phyloP scores from a whole-genome alignment of 108 stramenopile genomes.

The Pseudonitzschia delicatissima region DNA sequence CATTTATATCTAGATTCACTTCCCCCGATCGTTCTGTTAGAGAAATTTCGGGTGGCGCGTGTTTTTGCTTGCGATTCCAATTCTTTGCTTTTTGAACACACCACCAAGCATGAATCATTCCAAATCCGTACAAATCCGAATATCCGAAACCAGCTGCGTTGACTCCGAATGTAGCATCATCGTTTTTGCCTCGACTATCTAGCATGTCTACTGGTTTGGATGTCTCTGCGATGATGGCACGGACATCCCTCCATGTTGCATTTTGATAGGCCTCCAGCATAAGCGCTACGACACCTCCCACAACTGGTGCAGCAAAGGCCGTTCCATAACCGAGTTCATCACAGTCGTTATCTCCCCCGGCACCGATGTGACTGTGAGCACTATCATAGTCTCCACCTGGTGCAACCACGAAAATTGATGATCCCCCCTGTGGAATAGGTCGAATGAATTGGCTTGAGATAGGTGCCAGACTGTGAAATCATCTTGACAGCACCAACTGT shows the following conservation, averaged over 20 bases:
- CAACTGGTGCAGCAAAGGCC: constrained; percentile 38
- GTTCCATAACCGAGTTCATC: constrained; percentile 26
- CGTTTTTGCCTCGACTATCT: not conserved
- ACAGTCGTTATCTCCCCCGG: constrained; percentile 18
- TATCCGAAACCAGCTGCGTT: constrained; percentile 41
- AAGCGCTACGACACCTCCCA: constrained; percentile 43
- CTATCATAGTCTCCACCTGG: constrained; percentile 38
- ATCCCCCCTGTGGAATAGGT: constrained; percentile 38
- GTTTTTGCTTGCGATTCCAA: constrained; percentile 3
- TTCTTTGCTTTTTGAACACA: constrained; percentile 28
- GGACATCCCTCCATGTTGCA: constrained; percentile 50
- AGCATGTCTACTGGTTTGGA: constrained; percentile 2
- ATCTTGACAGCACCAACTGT: constrained; percentile 25
- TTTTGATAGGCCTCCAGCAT: constrained; percentile 42
- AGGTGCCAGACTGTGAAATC: not conserved
- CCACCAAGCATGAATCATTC: constrained; percentile 40
- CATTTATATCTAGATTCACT: not conserved
- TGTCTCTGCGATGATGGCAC: constrained; percentile 37
- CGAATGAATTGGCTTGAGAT: constrained; percentile 17
- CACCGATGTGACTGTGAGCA: not conserved
- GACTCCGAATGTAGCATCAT: constrained; percentile 10
- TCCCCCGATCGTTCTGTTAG: not conserved
- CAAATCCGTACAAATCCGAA: constrained; percentile 47
- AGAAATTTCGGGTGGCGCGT: not conserved
- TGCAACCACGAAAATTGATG: constrained; percentile 31